Conservation (phyloP, 139 green algal species). For the Deuterostichococcus epilithicus region DNA sequence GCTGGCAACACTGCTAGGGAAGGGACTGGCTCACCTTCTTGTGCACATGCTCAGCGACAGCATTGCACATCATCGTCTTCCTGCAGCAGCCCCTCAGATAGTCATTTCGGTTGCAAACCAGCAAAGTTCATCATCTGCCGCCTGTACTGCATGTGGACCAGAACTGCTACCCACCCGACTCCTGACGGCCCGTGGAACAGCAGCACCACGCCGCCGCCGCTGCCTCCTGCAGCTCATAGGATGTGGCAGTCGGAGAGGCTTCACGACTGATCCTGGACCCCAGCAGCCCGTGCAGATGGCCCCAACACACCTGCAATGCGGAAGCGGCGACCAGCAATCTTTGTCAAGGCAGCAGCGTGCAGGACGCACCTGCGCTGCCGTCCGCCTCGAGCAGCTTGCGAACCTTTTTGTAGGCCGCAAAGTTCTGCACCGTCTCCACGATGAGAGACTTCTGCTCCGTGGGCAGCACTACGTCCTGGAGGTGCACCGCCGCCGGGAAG, state of each 20-base stretch:
- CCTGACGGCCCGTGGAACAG: constrained; percentile 13
- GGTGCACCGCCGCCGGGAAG: constrained; percentile 1
- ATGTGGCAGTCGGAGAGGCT: no score
- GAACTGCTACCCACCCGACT: no score
- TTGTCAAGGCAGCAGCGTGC: no score
- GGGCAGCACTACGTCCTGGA: constrained; percentile 14
- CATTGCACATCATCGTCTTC: constrained; percentile 24
- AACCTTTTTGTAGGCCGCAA: constrained; percentile 18
- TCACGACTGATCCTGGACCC: no score
- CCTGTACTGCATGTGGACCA: no score
- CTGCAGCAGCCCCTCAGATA: no score
- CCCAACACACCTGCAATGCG: no score
- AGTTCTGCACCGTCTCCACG: constrained; percentile 16
- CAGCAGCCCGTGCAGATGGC: no score
- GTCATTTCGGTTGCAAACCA: no score
- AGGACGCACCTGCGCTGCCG: constrained; percentile 1
- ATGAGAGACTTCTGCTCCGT: constrained; percentile 19
- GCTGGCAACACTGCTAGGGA: no score
- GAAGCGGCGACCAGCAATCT: no score
- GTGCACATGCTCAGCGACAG: constrained; percentile 11
- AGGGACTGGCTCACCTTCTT: not conserved
- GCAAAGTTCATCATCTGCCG: no score
- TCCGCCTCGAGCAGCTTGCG: constrained; percentile 8
- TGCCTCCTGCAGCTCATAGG: constrained; percentile 8
- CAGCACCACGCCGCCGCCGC: constrained; percentile 2